Conservation (phyloP, 768 basidiomycete species). For the Phylloporus sp. region DNA sequence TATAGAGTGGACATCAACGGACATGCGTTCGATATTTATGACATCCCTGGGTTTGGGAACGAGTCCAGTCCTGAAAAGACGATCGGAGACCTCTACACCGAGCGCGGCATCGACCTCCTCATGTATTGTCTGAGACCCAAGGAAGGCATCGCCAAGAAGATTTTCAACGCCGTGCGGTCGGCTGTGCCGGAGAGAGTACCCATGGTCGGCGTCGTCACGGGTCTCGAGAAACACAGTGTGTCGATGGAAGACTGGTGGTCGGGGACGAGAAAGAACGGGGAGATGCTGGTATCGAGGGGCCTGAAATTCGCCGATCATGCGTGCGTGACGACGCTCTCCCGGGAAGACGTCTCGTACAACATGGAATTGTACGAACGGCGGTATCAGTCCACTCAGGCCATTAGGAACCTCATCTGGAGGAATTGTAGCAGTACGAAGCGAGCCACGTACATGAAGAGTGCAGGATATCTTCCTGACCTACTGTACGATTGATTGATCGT, state of each 20-base stretch:
- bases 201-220: slow-evolving; percentile 36
- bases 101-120: slow-evolving; percentile 31
- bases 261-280: slow-evolving; percentile 28
- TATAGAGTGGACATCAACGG: slow-evolving; percentile 30
- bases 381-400: slow-evolving; percentile 24
- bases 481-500: slow-evolving; percentile 17
- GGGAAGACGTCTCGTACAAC: slow-evolving; percentile 31
- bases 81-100: slow-evolving; percentile 28
- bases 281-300: slow-evolving; percentile 29
- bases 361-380: slow-evolving; percentile 32
- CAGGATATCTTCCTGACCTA: slow-evolving; percentile 27
- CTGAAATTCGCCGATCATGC: slow-evolving; percentile 39
- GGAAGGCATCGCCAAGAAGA: slow-evolving; percentile 27
- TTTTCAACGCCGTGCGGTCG: slow-evolving; percentile 25
- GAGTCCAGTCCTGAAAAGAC: slow-evolving; percentile 21
- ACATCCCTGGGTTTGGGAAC: slow-evolving; percentile 27
- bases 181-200: slow-evolving; percentile 33
- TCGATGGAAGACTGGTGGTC: slow-evolving; percentile 36
- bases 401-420: slow-evolving; percentile 27
- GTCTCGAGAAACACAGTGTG: slow-evolving; percentile 32
- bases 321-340: slow-evolving; percentile 39
- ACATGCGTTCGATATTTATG: slow-evolving; percentile 30
- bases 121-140: slow-evolving; percentile 28
- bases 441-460: slow-evolving; percentile 28
- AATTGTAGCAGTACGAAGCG: slow-evolving; percentile 29